A percentile compares a stretch with the other conserved stretches of the same genome.
Conservation (phyloP, 371 early-diverging fungal genomes). For the Dinochytrium kinnereticum region DNA sequence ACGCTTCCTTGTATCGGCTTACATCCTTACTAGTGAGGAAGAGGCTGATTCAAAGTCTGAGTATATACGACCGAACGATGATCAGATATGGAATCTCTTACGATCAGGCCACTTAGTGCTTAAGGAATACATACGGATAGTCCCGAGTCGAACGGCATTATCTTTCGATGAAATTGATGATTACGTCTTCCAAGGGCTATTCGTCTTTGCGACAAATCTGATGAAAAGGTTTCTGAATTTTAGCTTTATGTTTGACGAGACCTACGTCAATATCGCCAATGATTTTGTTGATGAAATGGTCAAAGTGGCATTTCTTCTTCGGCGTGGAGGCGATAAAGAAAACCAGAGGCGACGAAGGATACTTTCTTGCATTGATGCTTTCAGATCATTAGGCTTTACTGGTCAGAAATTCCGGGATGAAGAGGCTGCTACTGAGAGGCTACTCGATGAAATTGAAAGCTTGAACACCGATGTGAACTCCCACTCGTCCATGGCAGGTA, state of each 20-base stretch:
- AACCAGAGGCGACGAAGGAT: not conserved
- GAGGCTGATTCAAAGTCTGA: constrained; percentile 23
- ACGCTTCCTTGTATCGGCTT: constrained; percentile 22
- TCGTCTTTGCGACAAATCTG: constrained; percentile 20
- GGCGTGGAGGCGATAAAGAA: not conserved
- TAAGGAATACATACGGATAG: not conserved
- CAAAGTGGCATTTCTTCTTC: not conserved
- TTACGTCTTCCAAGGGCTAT: constrained; percentile 20
- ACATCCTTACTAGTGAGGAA: constrained; percentile 19
- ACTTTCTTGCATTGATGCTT: constrained; percentile 1
- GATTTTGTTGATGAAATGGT: constrained; percentile 15
- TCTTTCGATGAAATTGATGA: not conserved
- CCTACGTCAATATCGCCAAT: not conserved
- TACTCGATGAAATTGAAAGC: not conserved
- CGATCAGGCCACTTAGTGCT: not conserved
- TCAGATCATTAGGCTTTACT: not conserved
- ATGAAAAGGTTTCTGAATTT: not conserved
- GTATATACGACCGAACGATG: constrained; percentile 15
- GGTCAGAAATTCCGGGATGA: not conserved
- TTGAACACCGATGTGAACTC: not conserved
- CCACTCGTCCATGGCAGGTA: not conserved
- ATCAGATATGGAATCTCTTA: constrained; percentile 19
- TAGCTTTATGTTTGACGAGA: not conserved
- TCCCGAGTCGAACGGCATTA: not conserved
- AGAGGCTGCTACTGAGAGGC: not conserved